phyloP scores from a whole-genome alignment of 2,329 filamentous ascomycete genomes.

The Fusarium mundagurra region DNA sequence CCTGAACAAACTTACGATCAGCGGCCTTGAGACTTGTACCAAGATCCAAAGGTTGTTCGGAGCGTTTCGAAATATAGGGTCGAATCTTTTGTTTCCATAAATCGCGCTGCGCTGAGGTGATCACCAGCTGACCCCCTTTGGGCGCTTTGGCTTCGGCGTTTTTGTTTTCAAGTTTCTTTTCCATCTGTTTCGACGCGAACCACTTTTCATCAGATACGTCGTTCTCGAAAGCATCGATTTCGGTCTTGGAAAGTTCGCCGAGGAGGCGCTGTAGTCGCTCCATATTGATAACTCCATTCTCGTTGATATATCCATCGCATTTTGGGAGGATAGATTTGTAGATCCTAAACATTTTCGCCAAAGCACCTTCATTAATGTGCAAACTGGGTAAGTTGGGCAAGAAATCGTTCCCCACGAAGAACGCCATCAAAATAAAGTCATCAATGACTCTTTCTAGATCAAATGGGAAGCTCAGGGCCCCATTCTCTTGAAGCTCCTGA shows the following conservation, averaged over 20 bases:
- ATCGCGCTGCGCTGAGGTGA: conserved; percentile 83
- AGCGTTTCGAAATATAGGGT: conserved; percentile 79
- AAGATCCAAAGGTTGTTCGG: conserved; percentile 74
- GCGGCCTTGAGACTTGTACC: conserved; percentile 77
- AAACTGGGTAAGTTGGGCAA: conserved; percentile 94
- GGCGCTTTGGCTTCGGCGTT: conserved; percentile 63
- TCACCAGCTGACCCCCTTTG: conserved; percentile 70
- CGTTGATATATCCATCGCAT: conserved; percentile 95
- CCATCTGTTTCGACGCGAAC: conserved; percentile 87
- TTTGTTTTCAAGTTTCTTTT: conserved; percentile 69
- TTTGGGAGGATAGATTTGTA: conserved; percentile 92
- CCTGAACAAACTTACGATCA: conserved; percentile 93
- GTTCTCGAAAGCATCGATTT: conserved; percentile 90
- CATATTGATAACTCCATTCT: conserved; percentile 91
- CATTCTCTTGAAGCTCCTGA: conserved; percentile 84
- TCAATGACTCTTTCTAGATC: conserved; percentile 97
- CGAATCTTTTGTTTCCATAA: conserved; percentile 84
- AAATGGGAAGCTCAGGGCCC: conserved; percentile 78
- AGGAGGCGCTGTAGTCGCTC: conserved; percentile 80
- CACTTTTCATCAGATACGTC: conserved; percentile 90
- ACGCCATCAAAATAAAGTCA: conserved; percentile 99
- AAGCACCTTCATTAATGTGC: conserved; percentile 97
- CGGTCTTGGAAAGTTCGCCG: conserved; percentile 86
- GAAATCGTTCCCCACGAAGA: conserved; percentile 99
- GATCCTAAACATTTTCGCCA: conserved; percentile 96